Conservation (phyloP, 306 rosid species). For the Casuarina glauca region DNA sequence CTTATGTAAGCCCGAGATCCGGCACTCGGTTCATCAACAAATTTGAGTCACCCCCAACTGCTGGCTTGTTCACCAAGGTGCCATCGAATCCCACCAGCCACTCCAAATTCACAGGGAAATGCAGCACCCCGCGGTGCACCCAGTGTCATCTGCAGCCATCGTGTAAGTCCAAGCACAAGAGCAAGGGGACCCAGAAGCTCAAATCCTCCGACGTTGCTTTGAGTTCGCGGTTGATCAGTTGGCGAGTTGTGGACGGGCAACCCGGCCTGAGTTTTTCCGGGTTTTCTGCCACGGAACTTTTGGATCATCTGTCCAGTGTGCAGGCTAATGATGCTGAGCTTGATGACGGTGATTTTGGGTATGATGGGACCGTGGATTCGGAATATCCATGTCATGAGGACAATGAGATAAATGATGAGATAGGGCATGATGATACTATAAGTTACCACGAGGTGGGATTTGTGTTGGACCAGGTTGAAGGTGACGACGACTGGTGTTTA, state of each 20-base stretch:
- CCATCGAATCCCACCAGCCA: constrained; percentile 68
- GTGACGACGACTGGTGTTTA: constrained; percentile 54
- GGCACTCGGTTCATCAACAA: constrained; percentile 33
- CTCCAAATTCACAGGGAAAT: constrained; percentile 78
- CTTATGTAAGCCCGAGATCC: constrained; percentile 42
- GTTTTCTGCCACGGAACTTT: constrained; percentile 36
- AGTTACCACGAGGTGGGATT: constrained; percentile 38
- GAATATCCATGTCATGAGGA: neutral
- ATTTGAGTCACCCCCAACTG: constrained; percentile 46
- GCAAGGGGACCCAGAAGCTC: constrained; percentile 57
- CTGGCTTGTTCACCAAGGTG: constrained; percentile 61
- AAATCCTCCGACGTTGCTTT: constrained; percentile 25
- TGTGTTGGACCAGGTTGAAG: constrained; percentile 40
- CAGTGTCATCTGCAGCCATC: constrained; percentile 54
- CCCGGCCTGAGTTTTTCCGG: constrained; percentile 19
- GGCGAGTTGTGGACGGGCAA: constrained; percentile 31
- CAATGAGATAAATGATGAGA: constrained; percentile 5
- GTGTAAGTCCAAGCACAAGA: constrained; percentile 55
- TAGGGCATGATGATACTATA: constrained; percentile 23
- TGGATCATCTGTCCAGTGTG: constrained; percentile 32
- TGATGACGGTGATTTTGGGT: neutral
- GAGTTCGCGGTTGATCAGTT: constrained; percentile 31
- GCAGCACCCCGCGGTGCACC: constrained; percentile 40
- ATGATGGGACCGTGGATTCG: neutral
- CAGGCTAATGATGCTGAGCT: constrained; percentile 9